These are phyloP conservation scores for Sporothrix schenckii DNA, from an alignment of 2,329 filamentous ascomycete species.

Conservation along the genomic window DNA sequence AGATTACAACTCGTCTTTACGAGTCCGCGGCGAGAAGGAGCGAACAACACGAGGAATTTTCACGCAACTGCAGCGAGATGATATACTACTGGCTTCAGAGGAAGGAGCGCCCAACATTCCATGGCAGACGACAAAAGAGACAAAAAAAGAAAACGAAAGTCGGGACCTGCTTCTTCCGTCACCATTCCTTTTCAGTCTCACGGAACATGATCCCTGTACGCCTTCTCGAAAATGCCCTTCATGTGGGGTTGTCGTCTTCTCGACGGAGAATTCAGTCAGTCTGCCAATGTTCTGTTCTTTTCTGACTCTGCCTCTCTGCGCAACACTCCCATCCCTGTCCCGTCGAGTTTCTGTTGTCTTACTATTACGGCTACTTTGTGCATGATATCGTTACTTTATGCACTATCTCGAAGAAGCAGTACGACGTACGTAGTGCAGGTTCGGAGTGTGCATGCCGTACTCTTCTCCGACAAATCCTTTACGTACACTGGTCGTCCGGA, in stretches of 20 bases:
- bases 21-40: constrained; percentile 4
- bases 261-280: neutral
- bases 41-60: constrained; percentile 16
- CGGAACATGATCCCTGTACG: constrained; percentile 1
- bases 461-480: neutral
- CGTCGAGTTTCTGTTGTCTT: neutral
- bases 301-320: neutral
- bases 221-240: neutral
- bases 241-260: neutral
- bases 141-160: neutral
- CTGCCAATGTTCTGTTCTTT: neutral
- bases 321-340: neutral
- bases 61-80: neutral
- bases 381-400: neutral
- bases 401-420: neutral
- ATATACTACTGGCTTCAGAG: neutral
- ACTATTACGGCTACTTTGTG: neutral
- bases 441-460: neutral
- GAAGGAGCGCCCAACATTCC: neutral
- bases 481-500: neutral
- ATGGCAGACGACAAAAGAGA: neutral
- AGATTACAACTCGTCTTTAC: neutral
- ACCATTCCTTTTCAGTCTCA: neutral
- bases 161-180: constrained; percentile 6
- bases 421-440: neutral